Conservation (phyloP, 768 basidiomycete genomes). For the Flagelloscypha sp. region DNA sequence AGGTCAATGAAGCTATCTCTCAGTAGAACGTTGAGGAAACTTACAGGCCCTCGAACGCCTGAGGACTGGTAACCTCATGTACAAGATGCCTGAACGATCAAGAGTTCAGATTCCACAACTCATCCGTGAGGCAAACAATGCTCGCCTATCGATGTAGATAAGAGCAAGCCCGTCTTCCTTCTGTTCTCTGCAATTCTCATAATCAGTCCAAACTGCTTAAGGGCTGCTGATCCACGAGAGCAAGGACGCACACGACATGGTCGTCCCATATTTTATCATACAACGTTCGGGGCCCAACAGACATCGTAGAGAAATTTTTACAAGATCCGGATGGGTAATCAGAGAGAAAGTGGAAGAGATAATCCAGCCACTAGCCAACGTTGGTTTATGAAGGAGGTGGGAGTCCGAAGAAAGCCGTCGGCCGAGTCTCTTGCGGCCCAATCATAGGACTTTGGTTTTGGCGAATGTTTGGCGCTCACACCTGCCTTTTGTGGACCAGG, state of each 20-base stretch:
- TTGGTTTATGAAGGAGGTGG: too few relatives aligned
- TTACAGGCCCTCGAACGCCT: slow-evolving; percentile 83
- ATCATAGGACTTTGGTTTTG: too few relatives aligned
- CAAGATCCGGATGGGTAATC: too few relatives aligned
- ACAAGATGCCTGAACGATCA: slow-evolving; percentile 49
- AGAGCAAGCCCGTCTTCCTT: slow-evolving; percentile 73
- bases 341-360: too few relatives aligned
- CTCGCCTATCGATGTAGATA: slow-evolving; percentile 75
- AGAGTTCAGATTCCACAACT: too few relatives aligned
- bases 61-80: slow-evolving; percentile 91
- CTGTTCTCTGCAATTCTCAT: slow-evolving; percentile 39
- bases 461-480: too few relatives aligned
- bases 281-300: slow-evolving; percentile 75
- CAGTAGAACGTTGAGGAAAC: slow-evolving; percentile 16
- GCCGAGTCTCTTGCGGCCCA: too few relatives aligned
- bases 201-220: slow-evolving; percentile 1
- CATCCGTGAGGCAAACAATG: too few relatives aligned
- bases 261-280: slow-evolving; percentile 99
- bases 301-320: too few relatives aligned
- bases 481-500: too few relatives aligned
- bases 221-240: not conserved
- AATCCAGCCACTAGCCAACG: too few relatives aligned
- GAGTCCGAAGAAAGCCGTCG: too few relatives aligned
- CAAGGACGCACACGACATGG: slow-evolving; percentile 70
- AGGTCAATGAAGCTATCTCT: slow-evolving; percentile 10